Base-by-base conservation (phyloP, 768 basidiomycete genomes). In the Saitozyma sp. region DNA sequence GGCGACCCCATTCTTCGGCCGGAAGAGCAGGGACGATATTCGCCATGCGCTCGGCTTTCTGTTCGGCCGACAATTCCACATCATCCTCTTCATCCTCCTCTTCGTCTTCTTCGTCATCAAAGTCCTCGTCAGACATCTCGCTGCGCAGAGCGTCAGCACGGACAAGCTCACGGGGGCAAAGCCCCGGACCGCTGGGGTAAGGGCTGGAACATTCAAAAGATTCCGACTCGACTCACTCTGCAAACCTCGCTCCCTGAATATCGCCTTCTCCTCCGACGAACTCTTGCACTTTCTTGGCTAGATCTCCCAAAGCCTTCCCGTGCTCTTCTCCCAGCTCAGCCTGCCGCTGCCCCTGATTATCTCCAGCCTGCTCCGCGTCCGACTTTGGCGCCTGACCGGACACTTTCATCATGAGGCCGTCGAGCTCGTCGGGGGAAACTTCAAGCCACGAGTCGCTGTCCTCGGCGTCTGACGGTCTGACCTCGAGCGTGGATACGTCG, bases 221-320 rank as follows among this genome's bases (percentile, higher is more conserved):
- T 29, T 13, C n/a, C 19, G 48, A 43, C 50, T 50, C 49, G 16
- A 82, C 89, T 73, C 80, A 98, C 94, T 97, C 95, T 58, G 88
- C 86, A 72, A 99, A 95, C 65, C 83, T 81, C 0, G 92, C 96
- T 4, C 96, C 96, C 65, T 91, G 89, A 9, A 96, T 63, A 62
- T 90, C 89, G 2, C 96, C 96, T 74, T 94, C 81, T 2, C 90
- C 92, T 68, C 92, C 87, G 2, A 99, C 87, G 74, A 99, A 99
- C n/a, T 82, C 82, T 69, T 90, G 89, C 0, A 99, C 91, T 75
- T 91, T 90, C 63, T 84, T 80, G 10, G 96, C 94, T 56, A 99
- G 83, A 63, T 85, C 84, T 68, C 86, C 86, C 39, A 98, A 80
- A 63, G 85, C 85, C 19, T 83, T 77, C 9, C 92, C 88, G 75